Conservation (phyloP, 345 rosid species). For the Eucalyptus polyanthemos region DNA sequence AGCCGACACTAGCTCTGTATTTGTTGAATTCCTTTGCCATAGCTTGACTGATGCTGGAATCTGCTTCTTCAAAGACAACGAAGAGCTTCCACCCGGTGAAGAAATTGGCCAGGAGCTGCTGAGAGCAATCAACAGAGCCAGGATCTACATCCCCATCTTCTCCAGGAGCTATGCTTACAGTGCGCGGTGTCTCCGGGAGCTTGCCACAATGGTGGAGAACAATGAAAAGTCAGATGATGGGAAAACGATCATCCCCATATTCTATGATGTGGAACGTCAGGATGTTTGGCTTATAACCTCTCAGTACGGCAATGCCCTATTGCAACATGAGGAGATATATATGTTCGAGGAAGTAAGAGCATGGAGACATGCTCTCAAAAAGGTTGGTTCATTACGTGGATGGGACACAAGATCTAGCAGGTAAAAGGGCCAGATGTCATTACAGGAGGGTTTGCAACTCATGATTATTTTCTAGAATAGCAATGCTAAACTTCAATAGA, state of each 20-base stretch:
- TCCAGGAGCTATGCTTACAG: accelerated
- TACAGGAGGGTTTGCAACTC: not conserved
- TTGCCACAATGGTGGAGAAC: not conserved
- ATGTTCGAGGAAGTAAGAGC: accelerated
- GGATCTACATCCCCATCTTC: not conserved
- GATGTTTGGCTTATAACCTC: not conserved
- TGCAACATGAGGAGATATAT: accelerated
- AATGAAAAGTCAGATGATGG: not conserved
- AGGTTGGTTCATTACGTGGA: accelerated
- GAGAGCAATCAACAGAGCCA: accelerated
- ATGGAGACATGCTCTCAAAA: accelerated
- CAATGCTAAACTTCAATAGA: not conserved
- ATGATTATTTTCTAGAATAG: not conserved
- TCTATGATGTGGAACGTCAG: not conserved
- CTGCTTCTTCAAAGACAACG: no score
- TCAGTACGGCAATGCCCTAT: not conserved
- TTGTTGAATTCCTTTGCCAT: no score
- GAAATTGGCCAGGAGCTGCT: no score
- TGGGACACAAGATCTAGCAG: accelerated
- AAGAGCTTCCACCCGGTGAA: no score
- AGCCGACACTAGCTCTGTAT: no score
- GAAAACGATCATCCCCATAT: not conserved
- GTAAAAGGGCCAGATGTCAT: not conserved
- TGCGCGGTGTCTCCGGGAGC: accelerated
- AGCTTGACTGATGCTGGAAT: no score